Conservation (phyloP, 2,329 filamentous ascomycete genomes). For the Phoma sp. region DNA sequence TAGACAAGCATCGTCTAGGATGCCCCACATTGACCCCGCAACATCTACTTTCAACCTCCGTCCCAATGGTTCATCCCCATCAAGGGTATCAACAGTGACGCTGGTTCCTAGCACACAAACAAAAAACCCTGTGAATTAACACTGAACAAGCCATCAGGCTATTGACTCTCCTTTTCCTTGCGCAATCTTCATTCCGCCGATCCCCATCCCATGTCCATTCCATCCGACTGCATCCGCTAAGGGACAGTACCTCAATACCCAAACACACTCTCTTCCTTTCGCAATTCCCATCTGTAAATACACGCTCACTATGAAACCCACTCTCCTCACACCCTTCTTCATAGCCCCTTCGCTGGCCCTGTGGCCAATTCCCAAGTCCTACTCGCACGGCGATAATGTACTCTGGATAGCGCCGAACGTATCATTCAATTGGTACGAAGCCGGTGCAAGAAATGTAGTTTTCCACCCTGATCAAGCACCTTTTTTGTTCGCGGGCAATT, state of each 20-base stretch:
- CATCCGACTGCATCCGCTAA: too few species aligned
- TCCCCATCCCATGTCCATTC: conserved; percentile 16
- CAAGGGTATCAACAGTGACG: neutral
- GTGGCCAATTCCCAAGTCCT: conserved; percentile 53
- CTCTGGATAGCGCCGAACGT: conserved; percentile 52
- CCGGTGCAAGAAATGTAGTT: conserved; percentile 43
- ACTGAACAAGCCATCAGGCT: too few species aligned
- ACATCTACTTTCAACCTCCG: neutral
- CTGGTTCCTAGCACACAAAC: conserved; percentile 1
- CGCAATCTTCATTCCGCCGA: conserved; percentile 20
- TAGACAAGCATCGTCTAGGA: too few species aligned
- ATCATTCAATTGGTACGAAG: conserved; percentile 45
- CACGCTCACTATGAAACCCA: conserved; percentile 32
- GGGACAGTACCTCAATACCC: neutral
- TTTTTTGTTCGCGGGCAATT: conserved; percentile 24
- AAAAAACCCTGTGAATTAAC: neutral
- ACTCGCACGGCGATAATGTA: conserved; percentile 48
- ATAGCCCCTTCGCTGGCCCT: conserved; percentile 44
- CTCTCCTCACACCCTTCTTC: conserved; percentile 26
- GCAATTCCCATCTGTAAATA: neutral
- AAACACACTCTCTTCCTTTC: neutral
- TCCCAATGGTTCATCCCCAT: conserved; percentile 1
- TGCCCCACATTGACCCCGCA: conserved; percentile 16
- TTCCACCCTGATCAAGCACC: conserved; percentile 21
- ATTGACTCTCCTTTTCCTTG: conserved; percentile 18